These are phyloP conservation scores for Pilasporangium apinafurcum DNA, from an alignment of 352 stramenopile species.

Conservation along the genomic window DNA sequence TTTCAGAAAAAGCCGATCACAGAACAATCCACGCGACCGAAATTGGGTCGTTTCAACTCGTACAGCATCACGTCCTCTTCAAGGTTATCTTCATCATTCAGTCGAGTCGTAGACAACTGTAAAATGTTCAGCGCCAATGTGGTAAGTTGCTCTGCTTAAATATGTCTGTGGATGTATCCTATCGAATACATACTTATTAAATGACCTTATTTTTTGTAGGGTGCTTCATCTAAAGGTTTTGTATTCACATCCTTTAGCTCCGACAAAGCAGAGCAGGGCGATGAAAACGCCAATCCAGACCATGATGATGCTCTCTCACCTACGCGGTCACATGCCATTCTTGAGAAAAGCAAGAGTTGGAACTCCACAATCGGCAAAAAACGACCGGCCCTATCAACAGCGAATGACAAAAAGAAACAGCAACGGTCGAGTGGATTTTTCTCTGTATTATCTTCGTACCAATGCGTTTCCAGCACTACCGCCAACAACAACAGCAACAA, in stretches of 20 bases:
- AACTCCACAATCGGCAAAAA: constrained; percentile 12
- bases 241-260: constrained; percentile 71
- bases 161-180: constrained; percentile 5
- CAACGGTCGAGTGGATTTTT: constrained; percentile 54
- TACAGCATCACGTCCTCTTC: constrained; percentile 39
- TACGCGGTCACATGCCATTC: constrained; percentile 7
- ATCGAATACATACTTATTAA: background rate
- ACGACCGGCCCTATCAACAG: background rate
- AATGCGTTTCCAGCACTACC: constrained; percentile 37
- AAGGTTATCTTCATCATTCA: constrained; percentile 57
- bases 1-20: constrained; percentile 3
- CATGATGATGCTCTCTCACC: constrained; percentile 10
- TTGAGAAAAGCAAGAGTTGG: constrained; percentile 57
- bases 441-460: constrained; percentile 62
- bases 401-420: constrained; percentile 20
- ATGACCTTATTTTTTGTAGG: constrained; percentile 4
- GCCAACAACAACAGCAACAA: constrained; percentile 17
- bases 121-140: constrained; percentile 64
- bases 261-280: constrained; percentile 25
- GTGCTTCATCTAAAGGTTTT: constrained; percentile 52
- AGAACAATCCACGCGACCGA: constrained; percentile 10
- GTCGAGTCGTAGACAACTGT: constrained; percentile 56
- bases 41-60: constrained; percentile 46
- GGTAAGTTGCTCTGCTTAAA: no score
- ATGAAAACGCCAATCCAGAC: constrained; percentile 25